A percentile compares a stretch with the other conserved stretches of the same genome.
phyloP scores from a whole-genome alignment of 352 stramenopile genomes.

The Blastocystis sp. region DNA sequence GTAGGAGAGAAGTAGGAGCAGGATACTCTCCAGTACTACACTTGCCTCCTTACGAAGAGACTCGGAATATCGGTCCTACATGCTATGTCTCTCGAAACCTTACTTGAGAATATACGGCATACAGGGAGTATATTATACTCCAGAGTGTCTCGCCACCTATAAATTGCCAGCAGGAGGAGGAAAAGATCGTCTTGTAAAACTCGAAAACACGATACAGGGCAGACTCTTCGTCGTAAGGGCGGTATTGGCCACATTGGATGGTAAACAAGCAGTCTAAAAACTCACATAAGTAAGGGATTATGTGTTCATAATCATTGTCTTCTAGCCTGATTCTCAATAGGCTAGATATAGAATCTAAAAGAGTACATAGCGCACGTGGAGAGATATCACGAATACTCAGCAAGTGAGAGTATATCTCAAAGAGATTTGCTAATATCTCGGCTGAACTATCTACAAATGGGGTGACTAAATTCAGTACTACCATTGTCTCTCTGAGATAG shows the following conservation, averaged over 20 bases:
- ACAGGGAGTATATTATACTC: conserved; percentile 2
- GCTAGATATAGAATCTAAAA: background rate
- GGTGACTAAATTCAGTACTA: background rate
- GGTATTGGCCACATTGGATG: background rate
- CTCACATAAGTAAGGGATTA: background rate
- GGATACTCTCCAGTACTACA: background rate
- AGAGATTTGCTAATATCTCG: background rate
- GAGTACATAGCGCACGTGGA: background rate
- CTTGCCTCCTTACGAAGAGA: background rate
- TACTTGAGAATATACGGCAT: conserved; percentile 14
- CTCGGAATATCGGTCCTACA: background rate
- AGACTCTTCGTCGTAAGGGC: background rate
- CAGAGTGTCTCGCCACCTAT: background rate
- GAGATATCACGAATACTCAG: conserved; percentile 5
- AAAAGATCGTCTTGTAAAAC: background rate
- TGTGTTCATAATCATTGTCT: background rate
- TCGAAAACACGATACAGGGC: background rate
- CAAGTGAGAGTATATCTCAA: conserved; percentile 32
- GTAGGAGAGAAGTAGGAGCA: background rate
- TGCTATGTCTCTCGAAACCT: no score
- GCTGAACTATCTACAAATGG: background rate
- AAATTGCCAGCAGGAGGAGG: background rate
- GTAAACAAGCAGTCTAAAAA: conserved; percentile 21
- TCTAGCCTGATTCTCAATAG: background rate
- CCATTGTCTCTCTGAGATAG: background rate